Evolutionary conservation across 129 eudicot species (phyloP).

Genomic region (Ambrosia artemisiifolia): DNA sequence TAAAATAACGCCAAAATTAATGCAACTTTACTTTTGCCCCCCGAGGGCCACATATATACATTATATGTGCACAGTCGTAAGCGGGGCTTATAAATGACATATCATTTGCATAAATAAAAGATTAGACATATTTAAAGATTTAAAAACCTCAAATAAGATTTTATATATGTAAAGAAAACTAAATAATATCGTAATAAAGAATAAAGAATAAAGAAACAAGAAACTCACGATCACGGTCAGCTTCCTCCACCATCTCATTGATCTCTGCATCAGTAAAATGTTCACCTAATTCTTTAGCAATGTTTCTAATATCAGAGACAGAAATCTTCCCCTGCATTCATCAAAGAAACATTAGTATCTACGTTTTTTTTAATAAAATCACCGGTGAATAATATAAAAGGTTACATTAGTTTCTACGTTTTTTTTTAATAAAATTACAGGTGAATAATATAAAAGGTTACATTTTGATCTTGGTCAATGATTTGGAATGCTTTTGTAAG

Average conservation of each 20-base stretch:
- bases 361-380: background rate
- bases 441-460: constrained; percentile 24
- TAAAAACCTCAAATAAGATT: background rate
- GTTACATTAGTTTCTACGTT: constrained; percentile 72
- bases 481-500: constrained; percentile 77
- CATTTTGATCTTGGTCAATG: constrained; percentile 88
- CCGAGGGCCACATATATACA: no score
- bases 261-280: constrained; percentile 65
- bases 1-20: no score
- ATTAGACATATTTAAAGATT: background rate
- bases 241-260: constrained; percentile 86
- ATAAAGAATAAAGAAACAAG: background rate
- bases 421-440: background rate
- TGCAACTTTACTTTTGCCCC: no score
- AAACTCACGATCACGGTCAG: constrained; percentile 86
- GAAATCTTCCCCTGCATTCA: constrained; percentile 75
- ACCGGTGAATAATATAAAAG: background rate
- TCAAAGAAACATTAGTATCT: constrained; percentile 2
- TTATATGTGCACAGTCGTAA: no score
- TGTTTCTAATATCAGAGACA: constrained; percentile 64
- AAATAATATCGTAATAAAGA: background rate
- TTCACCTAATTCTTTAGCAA: constrained; percentile 82
- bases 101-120: background rate
- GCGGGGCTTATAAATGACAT: no score
- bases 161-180: background rate